Conservation (phyloP, 352 stramenopile species). For the Pythium sukuiense region DNA sequence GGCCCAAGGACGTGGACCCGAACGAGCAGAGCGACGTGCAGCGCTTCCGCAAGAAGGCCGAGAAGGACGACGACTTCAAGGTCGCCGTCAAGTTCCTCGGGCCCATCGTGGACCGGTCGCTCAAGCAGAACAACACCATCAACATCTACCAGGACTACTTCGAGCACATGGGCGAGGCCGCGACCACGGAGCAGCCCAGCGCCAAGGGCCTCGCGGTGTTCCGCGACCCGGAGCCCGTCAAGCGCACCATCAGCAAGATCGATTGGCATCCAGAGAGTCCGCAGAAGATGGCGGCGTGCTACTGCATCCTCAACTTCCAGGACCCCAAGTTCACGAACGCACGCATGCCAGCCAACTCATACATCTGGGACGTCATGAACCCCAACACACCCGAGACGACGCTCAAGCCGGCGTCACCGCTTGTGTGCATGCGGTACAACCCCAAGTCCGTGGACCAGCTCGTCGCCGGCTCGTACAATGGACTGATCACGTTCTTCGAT, state of each 20-base stretch:
- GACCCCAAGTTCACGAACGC: constrained; percentile 90
- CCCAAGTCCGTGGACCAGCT: constrained; percentile 96
- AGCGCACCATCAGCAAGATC: constrained; percentile 94
- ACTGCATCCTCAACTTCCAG: constrained; percentile 95
- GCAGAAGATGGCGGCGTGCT: constrained; percentile 96
- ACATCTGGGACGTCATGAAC: constrained; percentile 98
- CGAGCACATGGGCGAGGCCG: constrained; percentile 87
- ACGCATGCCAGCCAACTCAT: constrained; percentile 83
- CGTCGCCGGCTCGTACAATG: constrained; percentile 96
- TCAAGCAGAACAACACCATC: constrained; percentile 98
- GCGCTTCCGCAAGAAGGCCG: constrained; percentile 96
- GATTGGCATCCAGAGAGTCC: constrained; percentile 97
- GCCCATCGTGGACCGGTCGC: constrained; percentile 90
- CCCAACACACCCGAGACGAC: constrained; percentile 96
- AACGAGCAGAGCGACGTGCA: constrained; percentile 96
- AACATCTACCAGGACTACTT: constrained; percentile 99
- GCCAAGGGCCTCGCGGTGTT: constrained; percentile 97
- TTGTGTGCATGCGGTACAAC: constrained; percentile 95
- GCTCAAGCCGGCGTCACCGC: constrained; percentile 87
- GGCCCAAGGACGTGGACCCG: constrained; percentile 97
- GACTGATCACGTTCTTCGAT: constrained; percentile 96
- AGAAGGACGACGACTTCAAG: constrained; percentile 98
- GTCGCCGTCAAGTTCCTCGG: constrained; percentile 92
- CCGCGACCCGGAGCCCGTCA: constrained; percentile 93
- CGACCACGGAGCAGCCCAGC: constrained; percentile 93